Conservation (phyloP, 192 early-diverging fungal genomes). For the Rhizoclosmatium globosum region DNA sequence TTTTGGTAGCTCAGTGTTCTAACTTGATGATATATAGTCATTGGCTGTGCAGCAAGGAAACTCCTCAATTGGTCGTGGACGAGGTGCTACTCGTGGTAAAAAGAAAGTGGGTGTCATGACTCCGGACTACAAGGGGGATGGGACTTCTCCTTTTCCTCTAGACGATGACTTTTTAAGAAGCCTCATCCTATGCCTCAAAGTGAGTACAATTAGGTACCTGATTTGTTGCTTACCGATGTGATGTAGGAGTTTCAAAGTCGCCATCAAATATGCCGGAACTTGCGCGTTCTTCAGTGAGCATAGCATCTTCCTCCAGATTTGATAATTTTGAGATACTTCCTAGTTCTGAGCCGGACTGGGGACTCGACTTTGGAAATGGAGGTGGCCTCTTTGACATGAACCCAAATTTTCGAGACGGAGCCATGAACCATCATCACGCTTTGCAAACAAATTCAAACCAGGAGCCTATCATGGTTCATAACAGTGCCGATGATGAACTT, state of each 20-base stretch:
- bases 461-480: background rate
- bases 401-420: background rate
- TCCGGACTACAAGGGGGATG: background rate
- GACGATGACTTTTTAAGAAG: conserved; percentile 10
- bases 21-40: background rate
- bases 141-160: background rate
- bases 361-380: background rate
- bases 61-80: conserved; percentile 25
- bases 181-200: conserved; percentile 5
- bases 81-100: conserved; percentile 9
- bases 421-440: background rate
- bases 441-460: background rate
- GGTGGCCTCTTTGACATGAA: conserved; percentile 3
- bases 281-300: background rate
- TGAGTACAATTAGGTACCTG: background rate
- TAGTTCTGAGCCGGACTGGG: background rate
- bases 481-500: background rate
- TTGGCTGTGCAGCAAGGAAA: background rate
- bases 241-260: background rate
- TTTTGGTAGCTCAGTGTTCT: background rate
- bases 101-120: conserved; percentile 10
- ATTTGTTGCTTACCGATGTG: background rate
- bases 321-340: background rate
- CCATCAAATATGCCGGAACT: background rate
- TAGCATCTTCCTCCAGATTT: background rate